These are phyloP conservation scores for Helotiales sp. DNA, from an alignment of 2,329 filamentous ascomycete species.

Conservation along the genomic window DNA sequence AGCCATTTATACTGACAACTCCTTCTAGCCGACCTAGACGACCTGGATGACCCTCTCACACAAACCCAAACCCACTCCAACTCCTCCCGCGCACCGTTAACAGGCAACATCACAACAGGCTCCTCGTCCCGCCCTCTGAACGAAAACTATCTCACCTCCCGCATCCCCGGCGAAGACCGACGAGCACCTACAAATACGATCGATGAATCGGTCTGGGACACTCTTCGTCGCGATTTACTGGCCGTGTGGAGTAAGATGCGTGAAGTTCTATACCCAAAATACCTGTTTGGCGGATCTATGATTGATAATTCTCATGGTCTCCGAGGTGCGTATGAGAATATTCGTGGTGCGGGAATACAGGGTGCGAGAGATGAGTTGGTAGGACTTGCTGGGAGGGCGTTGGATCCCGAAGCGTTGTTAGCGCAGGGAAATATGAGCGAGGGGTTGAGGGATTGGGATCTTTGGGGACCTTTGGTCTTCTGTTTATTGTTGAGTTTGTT, in stretches of 20 bases:
- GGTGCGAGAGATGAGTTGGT: constrained; percentile 63
- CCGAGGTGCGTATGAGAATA: constrained; percentile 61
- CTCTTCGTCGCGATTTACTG: constrained; percentile 85
- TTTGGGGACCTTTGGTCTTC: constrained; percentile 96
- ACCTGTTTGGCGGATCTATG: constrained; percentile 75
- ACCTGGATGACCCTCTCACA: constrained; percentile 91
- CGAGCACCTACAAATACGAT: constrained; percentile 89
- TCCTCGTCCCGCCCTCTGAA: constrained; percentile 61
- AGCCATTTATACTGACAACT: constrained; percentile 17
- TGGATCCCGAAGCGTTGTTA: constrained; percentile 63
- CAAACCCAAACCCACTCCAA: constrained; percentile 61
- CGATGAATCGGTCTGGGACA: constrained; percentile 96
- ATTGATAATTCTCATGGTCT: constrained; percentile 55
- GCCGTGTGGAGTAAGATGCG: constrained; percentile 98
- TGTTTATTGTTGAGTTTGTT: constrained; percentile 86
- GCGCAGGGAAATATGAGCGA: constrained; percentile 76
- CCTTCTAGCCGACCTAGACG: constrained; percentile 52
- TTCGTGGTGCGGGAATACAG: constrained; percentile 57
- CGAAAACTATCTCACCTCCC: constrained; percentile 82
- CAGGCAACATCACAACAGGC: constrained; percentile 71
- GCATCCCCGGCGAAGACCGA: constrained; percentile 90
- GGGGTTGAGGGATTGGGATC: constrained; percentile 92
- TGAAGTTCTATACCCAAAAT: constrained; percentile 94
- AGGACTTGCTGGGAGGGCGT: constrained; percentile 59
- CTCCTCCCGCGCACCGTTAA: constrained; percentile 76